Evolutionary conservation across 768 basidiomycete species (phyloP).

Genomic region (Tephrocybe sp.): DNA sequence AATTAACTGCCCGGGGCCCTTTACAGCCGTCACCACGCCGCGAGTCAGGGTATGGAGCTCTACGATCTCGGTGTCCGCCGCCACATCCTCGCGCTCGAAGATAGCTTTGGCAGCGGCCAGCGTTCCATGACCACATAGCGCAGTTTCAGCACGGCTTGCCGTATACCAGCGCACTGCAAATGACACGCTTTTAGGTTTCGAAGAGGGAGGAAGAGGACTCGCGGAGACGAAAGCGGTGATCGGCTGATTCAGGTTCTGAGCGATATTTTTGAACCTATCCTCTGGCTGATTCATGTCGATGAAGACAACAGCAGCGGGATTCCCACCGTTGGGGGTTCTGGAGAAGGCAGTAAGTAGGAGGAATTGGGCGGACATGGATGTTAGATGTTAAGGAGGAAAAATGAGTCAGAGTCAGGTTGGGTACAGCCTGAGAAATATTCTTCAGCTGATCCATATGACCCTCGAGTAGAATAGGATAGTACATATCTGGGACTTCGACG

Average conservation of each 20-base stretch:
- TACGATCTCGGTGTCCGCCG: constrained; percentile 26
- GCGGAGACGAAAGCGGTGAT: constrained; percentile 14
- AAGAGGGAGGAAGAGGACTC: constrained; percentile 9
- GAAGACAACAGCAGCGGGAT: constrained; percentile 43
- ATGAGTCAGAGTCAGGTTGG: no score
- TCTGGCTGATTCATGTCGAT: constrained; percentile 26
- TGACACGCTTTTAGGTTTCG: constrained; percentile 22
- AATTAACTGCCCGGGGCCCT: constrained; percentile 27
- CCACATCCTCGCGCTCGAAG: constrained; percentile 27
- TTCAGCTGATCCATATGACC: no score
- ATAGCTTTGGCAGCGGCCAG: constrained; percentile 43
- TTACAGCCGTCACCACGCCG: constrained; percentile 27
- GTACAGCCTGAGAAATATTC: no score
- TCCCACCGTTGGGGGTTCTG: constrained; percentile 37
- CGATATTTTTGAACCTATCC: constrained; percentile 30
- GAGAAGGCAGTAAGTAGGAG: constrained; percentile 44
- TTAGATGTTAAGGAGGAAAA: no score
- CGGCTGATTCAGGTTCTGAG: constrained; percentile 46
- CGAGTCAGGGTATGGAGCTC: constrained; percentile 29
- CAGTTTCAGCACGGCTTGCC: constrained; percentile 25
- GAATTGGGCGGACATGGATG: constrained; percentile 18
- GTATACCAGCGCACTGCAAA: constrained; percentile 40
- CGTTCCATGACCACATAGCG: constrained; percentile 43
- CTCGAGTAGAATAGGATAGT: no score
- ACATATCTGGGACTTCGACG: no score